Evolutionary conservation across 192 early-diverging fungal species (phyloP).

Genomic region (Geosiphon pyriformis): DNA sequence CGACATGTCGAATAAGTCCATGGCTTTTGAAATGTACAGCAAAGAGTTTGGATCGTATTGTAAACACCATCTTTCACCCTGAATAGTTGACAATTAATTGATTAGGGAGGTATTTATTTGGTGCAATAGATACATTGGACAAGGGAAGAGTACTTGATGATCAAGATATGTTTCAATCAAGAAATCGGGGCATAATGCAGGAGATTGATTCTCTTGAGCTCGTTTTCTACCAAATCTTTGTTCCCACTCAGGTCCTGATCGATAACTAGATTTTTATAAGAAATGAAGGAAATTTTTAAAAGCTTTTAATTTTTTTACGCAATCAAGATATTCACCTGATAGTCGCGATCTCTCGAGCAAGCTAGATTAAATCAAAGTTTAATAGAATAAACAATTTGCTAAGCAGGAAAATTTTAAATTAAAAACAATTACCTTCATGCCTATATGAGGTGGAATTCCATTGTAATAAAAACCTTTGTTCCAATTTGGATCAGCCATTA

Average conservation of each 20-base stretch:
- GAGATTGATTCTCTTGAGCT: constrained; percentile 62
- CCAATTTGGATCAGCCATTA: constrained; percentile 96
- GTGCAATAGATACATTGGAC: constrained; percentile 10
- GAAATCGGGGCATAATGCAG: constrained; percentile 87
- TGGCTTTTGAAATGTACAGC: constrained; percentile 92
- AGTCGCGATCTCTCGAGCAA: constrained; percentile 90
- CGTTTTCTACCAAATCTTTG: constrained; percentile 86
- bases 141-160: constrained; percentile 46
- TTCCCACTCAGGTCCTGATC: constrained; percentile 98
- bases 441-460: constrained; percentile 78
- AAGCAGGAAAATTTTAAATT: not conserved
- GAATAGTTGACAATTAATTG: constrained; percentile 1
- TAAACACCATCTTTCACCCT: constrained; percentile 89
- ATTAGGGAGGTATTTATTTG: not conserved
- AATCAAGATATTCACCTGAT: constrained; percentile 44
- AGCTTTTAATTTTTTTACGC: constrained; percentile 7
- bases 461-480: constrained; percentile 92
- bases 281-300: not conserved
- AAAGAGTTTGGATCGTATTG: constrained; percentile 93
- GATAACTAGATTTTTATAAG: constrained; percentile 51
- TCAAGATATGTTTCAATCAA: constrained; percentile 95
- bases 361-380: constrained; percentile 25
- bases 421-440: constrained; percentile 70
- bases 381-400: not conserved
- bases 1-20: constrained; percentile 98